Evolutionary conservation across 202 grass and related monocot species (phyloP).

Genomic region (Setaria italica): DNA sequence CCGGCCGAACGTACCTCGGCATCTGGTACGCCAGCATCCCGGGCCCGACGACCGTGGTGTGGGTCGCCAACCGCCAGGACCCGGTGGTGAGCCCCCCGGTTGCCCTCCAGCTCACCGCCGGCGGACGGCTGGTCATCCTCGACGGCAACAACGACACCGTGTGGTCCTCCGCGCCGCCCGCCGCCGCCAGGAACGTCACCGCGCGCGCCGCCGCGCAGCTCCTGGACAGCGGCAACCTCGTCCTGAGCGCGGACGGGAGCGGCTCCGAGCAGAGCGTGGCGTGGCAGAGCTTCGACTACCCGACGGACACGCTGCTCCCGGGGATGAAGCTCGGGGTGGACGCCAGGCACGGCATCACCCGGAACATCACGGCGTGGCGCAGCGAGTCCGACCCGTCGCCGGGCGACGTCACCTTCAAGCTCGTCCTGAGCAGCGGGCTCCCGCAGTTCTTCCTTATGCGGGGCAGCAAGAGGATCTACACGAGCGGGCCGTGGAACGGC

Average conservation of each 20-base stretch:
- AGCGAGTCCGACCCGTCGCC: constrained; percentile 56
- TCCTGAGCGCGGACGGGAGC: constrained; percentile 47
- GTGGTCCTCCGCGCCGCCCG: constrained; percentile 53
- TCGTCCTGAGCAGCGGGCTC: constrained; percentile 42
- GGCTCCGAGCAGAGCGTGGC: constrained; percentile 4
- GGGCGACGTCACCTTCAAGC: constrained; percentile 54
- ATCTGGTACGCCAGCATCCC: constrained; percentile 70
- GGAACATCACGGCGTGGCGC: constrained; percentile 65
- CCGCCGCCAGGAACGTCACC: background rate
- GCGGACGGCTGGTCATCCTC: constrained; percentile 54
- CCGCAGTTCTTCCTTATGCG: constrained; percentile 59
- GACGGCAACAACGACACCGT: constrained; percentile 44
- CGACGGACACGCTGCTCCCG: constrained; percentile 72
- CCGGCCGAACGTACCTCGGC: constrained; percentile 54
- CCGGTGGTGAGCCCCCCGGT: constrained; percentile 44
- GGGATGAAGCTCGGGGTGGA: constrained; percentile 80
- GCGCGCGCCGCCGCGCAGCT: constrained; percentile 41
- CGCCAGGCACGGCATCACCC: constrained; percentile 38
- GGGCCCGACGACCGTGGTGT: constrained; percentile 59
- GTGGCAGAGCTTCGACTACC: constrained; percentile 96
- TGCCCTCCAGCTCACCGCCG: constrained; percentile 42
- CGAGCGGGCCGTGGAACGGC: constrained; percentile 76
- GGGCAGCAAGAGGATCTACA: constrained; percentile 24
- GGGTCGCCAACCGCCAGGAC: constrained; percentile 74
- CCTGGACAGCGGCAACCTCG: constrained; percentile 60